phyloP scores from a whole-genome alignment of 2,329 filamentous ascomycete genomes.

The Alternaria ventricosa region DNA sequence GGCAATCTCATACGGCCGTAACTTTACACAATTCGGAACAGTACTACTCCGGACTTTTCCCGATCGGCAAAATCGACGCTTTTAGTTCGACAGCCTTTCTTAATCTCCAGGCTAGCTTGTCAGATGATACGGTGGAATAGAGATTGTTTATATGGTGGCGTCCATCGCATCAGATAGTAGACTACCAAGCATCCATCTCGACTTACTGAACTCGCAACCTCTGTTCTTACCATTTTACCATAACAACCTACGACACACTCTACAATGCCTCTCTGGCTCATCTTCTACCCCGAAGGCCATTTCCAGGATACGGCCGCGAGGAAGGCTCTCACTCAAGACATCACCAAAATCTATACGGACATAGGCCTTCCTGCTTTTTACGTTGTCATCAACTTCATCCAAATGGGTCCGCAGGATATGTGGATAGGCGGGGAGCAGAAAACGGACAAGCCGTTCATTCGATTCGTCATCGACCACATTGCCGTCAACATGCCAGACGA shows the following conservation, averaged over 20 bases:
- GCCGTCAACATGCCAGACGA: constrained; percentile 29
- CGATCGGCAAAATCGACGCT: background rate
- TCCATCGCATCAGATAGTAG: background rate
- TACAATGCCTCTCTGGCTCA: constrained; percentile 52
- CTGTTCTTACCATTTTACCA: background rate
- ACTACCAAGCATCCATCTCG: background rate
- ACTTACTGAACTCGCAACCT: background rate
- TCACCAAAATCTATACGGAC: constrained; percentile 49
- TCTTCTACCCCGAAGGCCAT: constrained; percentile 47
- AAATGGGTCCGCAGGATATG: constrained; percentile 23
- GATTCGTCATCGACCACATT: constrained; percentile 42
- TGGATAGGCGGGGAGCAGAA: constrained; percentile 38
- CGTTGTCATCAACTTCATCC: constrained; percentile 50
- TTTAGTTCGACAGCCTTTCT: background rate
- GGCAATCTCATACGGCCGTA: background rate
- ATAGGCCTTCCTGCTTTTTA: constrained; percentile 52
- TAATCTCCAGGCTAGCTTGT: background rate
- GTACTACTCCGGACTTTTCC: background rate
- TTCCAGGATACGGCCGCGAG: constrained; percentile 43
- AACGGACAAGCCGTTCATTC: constrained; percentile 41
- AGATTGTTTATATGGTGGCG: background rate
- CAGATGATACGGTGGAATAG: background rate
- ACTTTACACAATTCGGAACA: background rate
- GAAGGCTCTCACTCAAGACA: constrained; percentile 40
- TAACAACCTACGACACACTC: background rate